Evolutionary conservation across 306 rosid species (phyloP), one percentile per base, ranked within the genome.

Genomic region (Sphenostylis stenocarpa): DNA sequence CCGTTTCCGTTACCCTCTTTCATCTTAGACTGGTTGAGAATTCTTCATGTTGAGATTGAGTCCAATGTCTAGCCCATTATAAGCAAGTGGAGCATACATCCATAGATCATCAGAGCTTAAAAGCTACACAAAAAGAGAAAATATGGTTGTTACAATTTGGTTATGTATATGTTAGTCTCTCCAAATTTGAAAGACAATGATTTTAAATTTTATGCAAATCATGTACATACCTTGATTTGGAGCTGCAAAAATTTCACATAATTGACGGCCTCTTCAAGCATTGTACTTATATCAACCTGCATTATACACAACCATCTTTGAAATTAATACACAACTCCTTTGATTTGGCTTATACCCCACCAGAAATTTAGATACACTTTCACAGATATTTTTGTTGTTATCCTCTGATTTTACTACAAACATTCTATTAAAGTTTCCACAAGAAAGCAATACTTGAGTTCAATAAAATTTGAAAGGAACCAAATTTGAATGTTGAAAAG

Each of bases 81-180:
- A 89, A 74, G 97, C 97, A 68, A 95, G 83, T 0, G 97, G 97
- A 79, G 99, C 90, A 34, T 92, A 95, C 97, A 95, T 95, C 99
- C 99, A 95, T 70, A 86, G 24, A 4, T 95, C 97, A 77, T 95
- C 97, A 1, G 99, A 92, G 88, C 99, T 88, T 65, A 92, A 77
- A 60, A 95, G 95, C 99, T 95, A 80, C 86, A 81, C 34, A 44
- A 3, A 12, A 56, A 68, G 20, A 2, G 14, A 5, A 10, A 9
- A 6, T 17, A 11, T 9, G 29, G 7, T 17, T 6, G 26, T 41
- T 43, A 70, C 29, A 70, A 57, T 43, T 61, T 81, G 17, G 20
- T 39, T 44, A 0, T 21, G 31, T 20, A 2, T 34, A 38, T 29
- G 58, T 69, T 16, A 26, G 36, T 14, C 8, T 57, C 34, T 57